These are phyloP conservation scores for Aphanomyces invadans DNA, from an alignment of 352 stramenopile species.

Conservation along the genomic window DNA sequence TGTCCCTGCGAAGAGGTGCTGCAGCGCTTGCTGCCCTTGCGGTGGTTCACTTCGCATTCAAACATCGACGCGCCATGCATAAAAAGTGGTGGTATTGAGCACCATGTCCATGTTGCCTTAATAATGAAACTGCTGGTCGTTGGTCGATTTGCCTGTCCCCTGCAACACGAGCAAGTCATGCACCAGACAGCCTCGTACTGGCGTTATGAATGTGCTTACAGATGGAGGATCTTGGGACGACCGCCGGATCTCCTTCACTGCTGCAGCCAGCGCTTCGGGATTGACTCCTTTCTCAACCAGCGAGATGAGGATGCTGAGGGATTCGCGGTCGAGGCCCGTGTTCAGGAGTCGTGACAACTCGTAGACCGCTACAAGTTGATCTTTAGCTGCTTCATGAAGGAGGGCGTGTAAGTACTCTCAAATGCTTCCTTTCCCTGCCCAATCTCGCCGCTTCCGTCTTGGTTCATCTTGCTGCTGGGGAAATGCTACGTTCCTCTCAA, in stretches of 20 bases:
- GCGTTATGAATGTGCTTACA: too few relatives aligned
- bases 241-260: slow-evolving; percentile 82
- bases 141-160: neutral
- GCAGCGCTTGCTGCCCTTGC: neutral
- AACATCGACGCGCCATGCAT: neutral
- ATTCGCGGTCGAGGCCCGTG: slow-evolving; percentile 85
- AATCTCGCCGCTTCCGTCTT: slow-evolving; percentile 8
- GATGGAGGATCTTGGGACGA: neutral
- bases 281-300: slow-evolving; percentile 87
- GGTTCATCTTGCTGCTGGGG: neutral
- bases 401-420: slow-evolving; percentile 3
- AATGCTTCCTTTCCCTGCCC: slow-evolving; percentile 15
- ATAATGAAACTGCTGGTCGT: slow-evolving; percentile 19
- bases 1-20: neutral
- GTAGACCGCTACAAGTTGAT: slow-evolving; percentile 52
- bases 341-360: slow-evolving; percentile 87
- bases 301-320: slow-evolving; percentile 77
- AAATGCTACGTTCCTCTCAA: neutral
- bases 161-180: neutral
- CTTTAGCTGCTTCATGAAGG: neutral
- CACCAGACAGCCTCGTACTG: too few relatives aligned
- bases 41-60: neutral
- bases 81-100: slow-evolving; percentile 22
- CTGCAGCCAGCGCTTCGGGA: slow-evolving; percentile 77
- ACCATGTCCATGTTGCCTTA: neutral